Evolutionary conservation across 1,284 basidiomycete species (phyloP).

Genomic region (Kalmanozyma brasiliensis): DNA sequence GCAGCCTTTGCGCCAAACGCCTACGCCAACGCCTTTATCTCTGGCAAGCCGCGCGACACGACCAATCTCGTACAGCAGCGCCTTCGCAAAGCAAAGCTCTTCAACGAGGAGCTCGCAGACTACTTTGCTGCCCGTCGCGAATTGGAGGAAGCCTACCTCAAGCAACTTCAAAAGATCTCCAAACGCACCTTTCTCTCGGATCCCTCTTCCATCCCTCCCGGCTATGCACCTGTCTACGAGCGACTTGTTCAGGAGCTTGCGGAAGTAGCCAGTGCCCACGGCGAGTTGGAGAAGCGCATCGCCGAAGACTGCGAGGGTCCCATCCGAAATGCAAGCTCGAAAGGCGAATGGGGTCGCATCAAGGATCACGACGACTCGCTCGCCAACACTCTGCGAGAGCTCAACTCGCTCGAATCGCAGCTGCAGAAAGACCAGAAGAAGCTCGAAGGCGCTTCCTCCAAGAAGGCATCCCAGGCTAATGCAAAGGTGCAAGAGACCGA

Average conservation of each 20-base stretch:
- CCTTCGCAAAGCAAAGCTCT: constrained; percentile 55
- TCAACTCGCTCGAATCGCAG: constrained; percentile 62
- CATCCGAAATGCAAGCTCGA: constrained; percentile 59
- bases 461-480: constrained; percentile 54
- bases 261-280: constrained; percentile 60
- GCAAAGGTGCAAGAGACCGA: constrained; percentile 58
- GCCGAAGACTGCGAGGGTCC: constrained; percentile 64
- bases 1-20: constrained; percentile 42
- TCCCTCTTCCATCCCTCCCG: constrained; percentile 56
- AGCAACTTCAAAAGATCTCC: constrained; percentile 70
- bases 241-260: constrained; percentile 62
- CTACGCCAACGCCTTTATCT: constrained; percentile 53
- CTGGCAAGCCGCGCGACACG: constrained; percentile 39
- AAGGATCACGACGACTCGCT: constrained; percentile 60
- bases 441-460: constrained; percentile 56
- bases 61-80: constrained; percentile 42
- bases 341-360: constrained; percentile 58
- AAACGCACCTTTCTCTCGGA: constrained; percentile 67
- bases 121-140: constrained; percentile 71
- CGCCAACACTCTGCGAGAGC: constrained; percentile 54
- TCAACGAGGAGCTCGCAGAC: constrained; percentile 68
- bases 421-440: constrained; percentile 64
- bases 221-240: constrained; percentile 64
- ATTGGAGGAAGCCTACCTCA: constrained; percentile 71
- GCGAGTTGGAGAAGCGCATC: constrained; percentile 60